These are phyloP conservation scores for Capsicum pubescens DNA, from an alignment of 257 asterid genomes.

Conservation along the genomic window DNA sequence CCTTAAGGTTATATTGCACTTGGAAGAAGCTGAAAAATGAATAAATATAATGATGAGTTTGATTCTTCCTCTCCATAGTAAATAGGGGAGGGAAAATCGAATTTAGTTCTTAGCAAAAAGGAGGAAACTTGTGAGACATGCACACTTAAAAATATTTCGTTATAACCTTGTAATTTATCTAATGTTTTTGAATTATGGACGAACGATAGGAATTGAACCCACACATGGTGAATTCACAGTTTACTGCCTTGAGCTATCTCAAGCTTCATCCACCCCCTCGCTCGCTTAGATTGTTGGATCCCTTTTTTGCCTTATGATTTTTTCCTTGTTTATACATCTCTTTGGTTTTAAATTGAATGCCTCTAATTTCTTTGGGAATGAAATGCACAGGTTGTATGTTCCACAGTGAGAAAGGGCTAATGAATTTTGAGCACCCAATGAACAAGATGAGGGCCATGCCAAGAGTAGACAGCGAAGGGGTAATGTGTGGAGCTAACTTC, in stretches of 20 bases:
- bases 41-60: background rate
- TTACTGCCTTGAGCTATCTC: background rate
- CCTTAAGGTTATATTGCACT: background rate
- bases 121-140: background rate
- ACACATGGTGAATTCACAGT: background rate
- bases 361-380: background rate
- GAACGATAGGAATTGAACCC: too few species aligned
- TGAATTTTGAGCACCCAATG: slow-evolving; percentile 94
- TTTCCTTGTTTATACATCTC: background rate
- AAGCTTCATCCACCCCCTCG: background rate
- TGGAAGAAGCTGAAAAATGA: background rate
- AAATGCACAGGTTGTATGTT: slow-evolving; percentile 68
- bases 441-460: slow-evolving; percentile 79
- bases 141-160: too few species aligned
- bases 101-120: background rate
- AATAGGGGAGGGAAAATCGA: background rate
- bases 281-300: background rate
- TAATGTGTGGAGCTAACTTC: slow-evolving; percentile 78
- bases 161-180: too few species aligned
- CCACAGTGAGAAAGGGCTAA: slow-evolving; percentile 77
- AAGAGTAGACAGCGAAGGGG: slow-evolving; percentile 87
- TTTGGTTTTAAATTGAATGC: background rate
- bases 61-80: background rate
- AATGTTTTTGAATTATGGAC: too few species aligned
- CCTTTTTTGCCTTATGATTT: background rate